Base-by-base conservation (phyloP, 345 rosid genomes). In the Ceriops decandra region DNA sequence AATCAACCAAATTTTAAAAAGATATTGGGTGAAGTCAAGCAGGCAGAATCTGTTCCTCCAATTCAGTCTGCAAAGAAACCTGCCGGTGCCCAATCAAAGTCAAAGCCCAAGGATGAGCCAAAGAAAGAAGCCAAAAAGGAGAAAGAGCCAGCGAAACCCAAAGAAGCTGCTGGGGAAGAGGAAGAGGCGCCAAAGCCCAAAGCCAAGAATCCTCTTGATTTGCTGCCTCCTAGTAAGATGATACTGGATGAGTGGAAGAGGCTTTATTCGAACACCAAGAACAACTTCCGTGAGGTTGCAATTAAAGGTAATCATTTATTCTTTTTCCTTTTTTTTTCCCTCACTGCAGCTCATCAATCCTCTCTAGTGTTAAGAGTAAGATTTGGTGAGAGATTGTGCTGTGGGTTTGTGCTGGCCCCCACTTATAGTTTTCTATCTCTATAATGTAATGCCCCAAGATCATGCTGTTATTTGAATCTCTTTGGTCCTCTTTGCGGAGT, bases 231-330 rank as follows among this genome's bases (percentile, higher is more conserved):
- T 11, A 91, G 96, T 78, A 85, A 82, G 79, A 95, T 95, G 99
- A 72, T 95, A 19, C 80, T 95, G 5, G 97, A 95, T 81, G 97
- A 95, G 0, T 95, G 99, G 99, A 95, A 95, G 89, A 88, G 99
- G 85, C 95, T 95, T 7, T 95, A 91, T 80, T 93, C 99, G 0
- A 91, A 93, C 82, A 93, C 99, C 62, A 93, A 91, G 79, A 80
- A 88, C 65, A 93, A 93, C 79, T 93, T 93, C 88, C 99, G 97
- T 32, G 95, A 89, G 74, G 91, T 93, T 69, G 99, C 99, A 47
- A 85, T 93, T 30, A 89, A 88, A 86, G 99, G 99, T 93, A 52
- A 65, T 16, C 21, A 27, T 17, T 31, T 66, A 26, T 27, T 35
- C 67, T 53, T 8, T 13, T 13, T 28, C 22, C 91, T 31, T 31